Conservation (phyloP, 805 yeast species). For the Cyberlindnera bimundalis region DNA sequence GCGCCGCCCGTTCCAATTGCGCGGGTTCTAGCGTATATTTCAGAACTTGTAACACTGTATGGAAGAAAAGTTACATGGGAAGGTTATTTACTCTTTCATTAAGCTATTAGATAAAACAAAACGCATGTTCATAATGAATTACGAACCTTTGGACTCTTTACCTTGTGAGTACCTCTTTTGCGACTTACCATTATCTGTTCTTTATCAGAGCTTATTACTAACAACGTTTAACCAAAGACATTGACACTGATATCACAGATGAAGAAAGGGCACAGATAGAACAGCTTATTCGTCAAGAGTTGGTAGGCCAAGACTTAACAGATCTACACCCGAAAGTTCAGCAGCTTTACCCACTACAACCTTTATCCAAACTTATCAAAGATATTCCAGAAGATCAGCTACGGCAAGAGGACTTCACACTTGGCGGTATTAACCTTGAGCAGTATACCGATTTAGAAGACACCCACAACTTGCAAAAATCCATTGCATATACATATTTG, state of each 20-base stretch:
- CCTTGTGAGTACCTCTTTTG: conserved; percentile 35
- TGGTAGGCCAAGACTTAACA: conserved; percentile 1
- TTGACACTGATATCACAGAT: conserved; percentile 35
- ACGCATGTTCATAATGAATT: conserved; percentile 19
- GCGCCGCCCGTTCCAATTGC: background rate
- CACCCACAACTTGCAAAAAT: conserved; percentile 23
- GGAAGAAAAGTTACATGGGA: no score
- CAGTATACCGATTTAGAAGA: conserved; percentile 31
- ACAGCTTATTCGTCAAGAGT: conserved; percentile 29
- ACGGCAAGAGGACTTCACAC: conserved; percentile 22
- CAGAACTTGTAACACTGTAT: no score
- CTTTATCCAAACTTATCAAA: conserved; percentile 2
- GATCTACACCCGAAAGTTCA: conserved; percentile 20
- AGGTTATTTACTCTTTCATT: background rate
- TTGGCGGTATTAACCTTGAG: conserved; percentile 34
- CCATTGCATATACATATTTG: conserved; percentile 30
- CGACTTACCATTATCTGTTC: no score
- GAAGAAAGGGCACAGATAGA: conserved; percentile 37
- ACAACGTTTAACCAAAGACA: conserved; percentile 22
- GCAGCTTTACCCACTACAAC: conserved; percentile 22
- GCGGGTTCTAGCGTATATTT: conserved; percentile 4
- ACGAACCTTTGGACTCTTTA: conserved; percentile 37
- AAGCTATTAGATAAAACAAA: background rate
- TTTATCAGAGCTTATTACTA: conserved; percentile 4
- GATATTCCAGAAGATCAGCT: conserved; percentile 12